Percentiles rank a stretch among this genome's conserved stretches.
These are phyloP conservation scores for Aspergillus sp. DNA, from an alignment of 2,329 filamentous ascomycete genomes.

Conservation along the genomic window DNA sequence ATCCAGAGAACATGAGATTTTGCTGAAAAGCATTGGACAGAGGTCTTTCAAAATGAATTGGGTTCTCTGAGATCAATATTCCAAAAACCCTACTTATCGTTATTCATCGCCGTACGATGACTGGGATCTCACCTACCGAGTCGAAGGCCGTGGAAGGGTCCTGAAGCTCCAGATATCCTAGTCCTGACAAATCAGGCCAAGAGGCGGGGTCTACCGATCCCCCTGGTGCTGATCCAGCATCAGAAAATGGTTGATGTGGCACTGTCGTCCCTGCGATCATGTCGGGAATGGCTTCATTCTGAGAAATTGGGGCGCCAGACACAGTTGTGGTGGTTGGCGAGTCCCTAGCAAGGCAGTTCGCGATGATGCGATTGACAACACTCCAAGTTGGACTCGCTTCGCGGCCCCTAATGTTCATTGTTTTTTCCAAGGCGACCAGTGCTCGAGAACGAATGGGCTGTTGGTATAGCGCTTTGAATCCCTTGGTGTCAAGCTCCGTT, in stretches of 20 bases:
- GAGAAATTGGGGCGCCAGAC: background rate
- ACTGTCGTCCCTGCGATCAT: background rate
- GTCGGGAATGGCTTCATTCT: background rate
- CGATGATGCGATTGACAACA: constrained; percentile 3
- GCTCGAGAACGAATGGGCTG: constrained; percentile 2
- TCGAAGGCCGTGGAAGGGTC: constrained; percentile 1
- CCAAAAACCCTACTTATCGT: no score
- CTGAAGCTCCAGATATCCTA: constrained; percentile 1
- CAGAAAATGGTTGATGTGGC: background rate
- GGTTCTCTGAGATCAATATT: no score
- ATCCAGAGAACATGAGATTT: no score
- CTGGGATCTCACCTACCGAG: constrained; percentile 2
- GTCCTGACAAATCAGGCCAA: background rate
- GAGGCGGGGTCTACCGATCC: background rate
- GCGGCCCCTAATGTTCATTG: constrained; percentile 1
- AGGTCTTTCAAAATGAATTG: no score
- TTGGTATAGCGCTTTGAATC: constrained; percentile 4
- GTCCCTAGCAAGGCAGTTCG: constrained; percentile 2
- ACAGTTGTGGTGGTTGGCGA: background rate
- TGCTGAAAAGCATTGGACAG: no score
- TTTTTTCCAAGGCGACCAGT: background rate
- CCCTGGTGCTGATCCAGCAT: constrained; percentile 2
- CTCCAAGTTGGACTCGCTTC: constrained; percentile 2
- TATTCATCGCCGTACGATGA: no score
- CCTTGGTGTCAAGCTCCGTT: constrained; percentile 4